Evolutionary conservation across 352 stramenopile genomes (phyloP).

Genomic region (Thalassiosira hispida): DNA sequence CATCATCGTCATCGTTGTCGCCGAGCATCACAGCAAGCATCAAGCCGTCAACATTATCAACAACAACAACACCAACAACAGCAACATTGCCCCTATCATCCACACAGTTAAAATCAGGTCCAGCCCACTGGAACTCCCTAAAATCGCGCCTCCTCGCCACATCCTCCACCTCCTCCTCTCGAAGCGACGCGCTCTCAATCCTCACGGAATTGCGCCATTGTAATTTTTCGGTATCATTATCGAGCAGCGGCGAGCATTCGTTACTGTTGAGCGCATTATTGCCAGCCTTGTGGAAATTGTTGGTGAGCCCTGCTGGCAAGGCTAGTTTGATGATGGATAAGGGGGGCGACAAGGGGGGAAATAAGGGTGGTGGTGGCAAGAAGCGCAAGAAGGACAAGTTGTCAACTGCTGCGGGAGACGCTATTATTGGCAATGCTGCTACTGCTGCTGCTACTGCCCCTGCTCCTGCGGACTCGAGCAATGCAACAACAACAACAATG

Average conservation of each 20-base stretch:
- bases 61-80: neutral
- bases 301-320: slow-evolving; percentile 24
- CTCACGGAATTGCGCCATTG: slow-evolving; percentile 15
- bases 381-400: slow-evolving; percentile 21
- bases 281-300: slow-evolving; percentile 24
- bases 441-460: neutral
- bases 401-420: neutral
- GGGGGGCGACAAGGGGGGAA: neutral
- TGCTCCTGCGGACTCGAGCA: neutral
- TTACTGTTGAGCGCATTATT: slow-evolving; percentile 23
- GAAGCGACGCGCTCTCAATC: neutral
- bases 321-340: slow-evolving; percentile 15
- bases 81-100: neutral
- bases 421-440: neutral
- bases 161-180: slow-evolving; percentile 5
- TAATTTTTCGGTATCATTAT: neutral
- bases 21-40: neutral
- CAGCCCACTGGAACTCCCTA: slow-evolving; percentile 22
- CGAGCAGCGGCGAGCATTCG: slow-evolving; percentile 2
- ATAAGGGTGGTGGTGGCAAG: neutral
- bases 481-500: neutral
- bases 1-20: too few species aligned
- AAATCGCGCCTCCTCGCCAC: slow-evolving; percentile 24
- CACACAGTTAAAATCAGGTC: slow-evolving; percentile 7
- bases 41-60: neutral